phyloP scores from a whole-genome alignment of 257 asterid genomes.

The Forsythia viridissima region DNA sequence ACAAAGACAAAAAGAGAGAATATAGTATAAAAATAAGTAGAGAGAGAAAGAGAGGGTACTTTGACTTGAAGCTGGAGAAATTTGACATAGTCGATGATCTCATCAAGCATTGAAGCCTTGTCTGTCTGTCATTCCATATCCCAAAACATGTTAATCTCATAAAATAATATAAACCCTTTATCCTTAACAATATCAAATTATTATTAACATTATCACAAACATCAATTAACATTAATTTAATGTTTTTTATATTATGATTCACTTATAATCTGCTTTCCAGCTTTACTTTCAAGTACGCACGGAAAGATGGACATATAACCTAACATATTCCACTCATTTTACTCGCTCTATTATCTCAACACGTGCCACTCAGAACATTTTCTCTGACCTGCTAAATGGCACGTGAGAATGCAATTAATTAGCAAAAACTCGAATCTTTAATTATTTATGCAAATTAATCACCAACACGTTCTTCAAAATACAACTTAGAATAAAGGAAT shows the following conservation, averaged over 20 bases:
- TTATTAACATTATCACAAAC: neutral
- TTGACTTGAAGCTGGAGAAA: conserved; percentile 99
- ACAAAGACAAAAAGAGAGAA: neutral
- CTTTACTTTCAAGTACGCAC: conserved; percentile 7
- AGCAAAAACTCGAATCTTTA: neutral
- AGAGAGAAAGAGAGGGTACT: conserved; percentile 37
- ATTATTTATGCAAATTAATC: neutral
- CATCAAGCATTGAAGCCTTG: conserved; percentile 97
- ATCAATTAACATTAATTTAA: neutral
- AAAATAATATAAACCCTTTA: neutral
- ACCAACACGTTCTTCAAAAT: neutral
- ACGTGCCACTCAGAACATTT: neutral
- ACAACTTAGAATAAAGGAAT: neutral
- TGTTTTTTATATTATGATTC: neutral
- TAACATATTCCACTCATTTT: neutral
- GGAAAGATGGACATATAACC: neutral
- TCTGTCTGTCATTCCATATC: conserved; percentile 79
- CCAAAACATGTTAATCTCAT: neutral
- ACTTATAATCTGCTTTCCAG: neutral
- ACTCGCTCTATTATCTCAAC: neutral
- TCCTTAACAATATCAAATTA: neutral
- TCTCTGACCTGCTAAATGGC: neutral
- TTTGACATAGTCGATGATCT: conserved; percentile 95
- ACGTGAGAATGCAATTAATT: conserved; percentile 3
- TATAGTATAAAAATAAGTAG: neutral